Evolutionary conservation across 2,329 filamentous ascomycete genomes (phyloP).

Genomic region (Colletotrichum sp.): DNA sequence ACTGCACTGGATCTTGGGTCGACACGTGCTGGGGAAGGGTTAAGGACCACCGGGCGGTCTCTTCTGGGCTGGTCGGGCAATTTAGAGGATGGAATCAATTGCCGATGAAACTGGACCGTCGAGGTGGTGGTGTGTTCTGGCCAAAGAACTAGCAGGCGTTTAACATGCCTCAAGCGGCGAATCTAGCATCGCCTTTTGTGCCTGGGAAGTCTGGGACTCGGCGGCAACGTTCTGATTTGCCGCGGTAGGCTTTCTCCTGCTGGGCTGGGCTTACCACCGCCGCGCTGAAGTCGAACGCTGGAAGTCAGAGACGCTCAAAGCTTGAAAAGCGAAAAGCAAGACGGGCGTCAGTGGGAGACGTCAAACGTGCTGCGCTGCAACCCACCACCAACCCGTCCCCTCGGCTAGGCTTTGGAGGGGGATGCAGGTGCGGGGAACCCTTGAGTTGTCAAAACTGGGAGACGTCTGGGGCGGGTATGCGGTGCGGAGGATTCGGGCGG

Average conservation of each 20-base stretch:
- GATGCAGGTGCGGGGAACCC: constrained; percentile 18
- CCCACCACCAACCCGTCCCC: not conserved
- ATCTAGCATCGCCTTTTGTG: not conserved
- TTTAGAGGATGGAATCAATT: not conserved
- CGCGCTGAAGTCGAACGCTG: not conserved
- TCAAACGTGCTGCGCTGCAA: constrained; percentile 10
- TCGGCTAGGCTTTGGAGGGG: not conserved
- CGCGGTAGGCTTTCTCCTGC: not conserved
- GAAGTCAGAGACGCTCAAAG: not conserved
- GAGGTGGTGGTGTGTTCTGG: not conserved
- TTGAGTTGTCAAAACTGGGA: constrained; percentile 1
- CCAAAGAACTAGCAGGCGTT: not conserved
- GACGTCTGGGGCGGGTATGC: not conserved
- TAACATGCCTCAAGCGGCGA: not conserved
- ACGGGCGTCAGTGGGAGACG: not conserved
- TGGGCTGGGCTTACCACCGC: not conserved
- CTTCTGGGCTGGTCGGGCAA: not conserved
- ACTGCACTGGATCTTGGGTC: not conserved
- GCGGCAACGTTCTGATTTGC: not conserved
- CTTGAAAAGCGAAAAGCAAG: not conserved
- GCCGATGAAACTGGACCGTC: not conserved
- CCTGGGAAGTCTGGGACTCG: not conserved
- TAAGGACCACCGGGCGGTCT: not conserved
- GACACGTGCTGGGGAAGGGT: constrained; percentile 6
- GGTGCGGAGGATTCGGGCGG: not conserved